Evolutionary conservation across 495 filamentous ascomycete genomes (phyloP).

Genomic region (Aspergillus avenaceus): DNA sequence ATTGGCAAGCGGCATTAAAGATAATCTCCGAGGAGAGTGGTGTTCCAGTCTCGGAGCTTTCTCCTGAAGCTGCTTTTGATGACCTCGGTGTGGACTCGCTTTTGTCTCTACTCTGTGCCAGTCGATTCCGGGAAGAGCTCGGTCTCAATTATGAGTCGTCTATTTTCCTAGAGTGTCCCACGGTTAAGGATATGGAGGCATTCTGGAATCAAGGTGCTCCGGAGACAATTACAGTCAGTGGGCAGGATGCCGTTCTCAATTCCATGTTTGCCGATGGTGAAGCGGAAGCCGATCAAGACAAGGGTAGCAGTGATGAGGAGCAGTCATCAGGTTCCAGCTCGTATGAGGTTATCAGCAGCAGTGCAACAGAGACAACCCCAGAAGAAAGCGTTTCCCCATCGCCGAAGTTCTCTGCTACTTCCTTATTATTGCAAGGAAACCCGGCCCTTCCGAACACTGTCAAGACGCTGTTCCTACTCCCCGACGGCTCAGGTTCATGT

Average conservation of each 20-base stretch:
- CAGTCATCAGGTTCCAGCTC: neutral
- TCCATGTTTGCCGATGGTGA: neutral
- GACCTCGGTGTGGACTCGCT: conserved; percentile 53
- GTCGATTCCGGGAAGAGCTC: conserved; percentile 32
- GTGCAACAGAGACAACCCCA: neutral
- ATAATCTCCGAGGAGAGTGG: conserved; percentile 6
- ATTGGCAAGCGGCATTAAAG: neutral
- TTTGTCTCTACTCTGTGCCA: conserved; percentile 38
- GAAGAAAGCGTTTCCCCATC: conserved; percentile 26
- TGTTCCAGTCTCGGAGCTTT: conserved; percentile 21
- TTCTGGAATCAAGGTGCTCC: neutral
- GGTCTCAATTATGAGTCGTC: conserved; percentile 33
- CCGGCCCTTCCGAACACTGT: conserved; percentile 44
- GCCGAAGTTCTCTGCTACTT: conserved; percentile 7
- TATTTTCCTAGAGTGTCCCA: conserved; percentile 49
- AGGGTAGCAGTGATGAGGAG: neutral
- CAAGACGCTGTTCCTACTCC: conserved; percentile 67
- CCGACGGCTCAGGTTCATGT: conserved; percentile 71
- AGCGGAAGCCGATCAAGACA: neutral
- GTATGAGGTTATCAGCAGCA: neutral
- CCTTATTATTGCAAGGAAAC: conserved; percentile 48
- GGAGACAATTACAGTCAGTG: neutral
- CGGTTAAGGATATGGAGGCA: conserved; percentile 23
- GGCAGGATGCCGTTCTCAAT: neutral
- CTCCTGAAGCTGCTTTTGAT: conserved; percentile 27